These are phyloP conservation scores for Mortierella sp. DNA, from an alignment of 371 early-diverging fungal genomes.

Conservation along the genomic window DNA sequence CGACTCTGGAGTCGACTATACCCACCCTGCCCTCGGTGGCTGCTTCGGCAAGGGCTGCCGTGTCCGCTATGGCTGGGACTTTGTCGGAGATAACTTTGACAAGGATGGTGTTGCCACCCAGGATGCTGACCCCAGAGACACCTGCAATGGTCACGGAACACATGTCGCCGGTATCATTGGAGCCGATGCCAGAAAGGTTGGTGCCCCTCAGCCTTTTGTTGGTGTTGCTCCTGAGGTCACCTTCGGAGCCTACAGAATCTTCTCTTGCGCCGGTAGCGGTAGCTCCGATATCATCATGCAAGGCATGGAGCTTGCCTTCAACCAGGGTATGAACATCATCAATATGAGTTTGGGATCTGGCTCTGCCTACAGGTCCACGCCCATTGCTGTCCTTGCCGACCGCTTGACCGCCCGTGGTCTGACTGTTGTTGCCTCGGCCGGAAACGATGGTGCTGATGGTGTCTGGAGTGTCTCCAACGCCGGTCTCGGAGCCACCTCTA, in stretches of 20 bases:
- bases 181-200: constrained; percentile 57
- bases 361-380: constrained; percentile 58
- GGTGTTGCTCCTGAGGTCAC: constrained; percentile 76
- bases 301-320: constrained; percentile 68
- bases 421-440: constrained; percentile 68
- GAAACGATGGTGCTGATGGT: constrained; percentile 73
- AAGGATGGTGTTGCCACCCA: constrained; percentile 26
- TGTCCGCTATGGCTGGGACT: constrained; percentile 72
- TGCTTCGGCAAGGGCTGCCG: constrained; percentile 74
- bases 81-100: constrained; percentile 62
- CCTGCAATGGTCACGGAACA: constrained; percentile 62
- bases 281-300: constrained; percentile 63
- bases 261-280: constrained; percentile 69
- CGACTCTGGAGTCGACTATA: constrained; percentile 72
- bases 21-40: constrained; percentile 78
- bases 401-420: constrained; percentile 56
- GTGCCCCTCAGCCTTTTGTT: constrained; percentile 51
- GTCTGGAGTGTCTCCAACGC: constrained; percentile 35
- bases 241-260: constrained; percentile 70
- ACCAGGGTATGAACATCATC: constrained; percentile 68
- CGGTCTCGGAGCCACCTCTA: constrained; percentile 25
- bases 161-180: constrained; percentile 66
- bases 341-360: constrained; percentile 72
- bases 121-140: constrained; percentile 53
- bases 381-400: constrained; percentile 57